Conservation (phyloP, 306 rosid genomes). For the barrel medic (Medicago truncatula) region MtrunA17r5.0-ANR NC_053043.1:10714501-10715000, state of each 20-base stretch:
- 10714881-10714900: neutral
- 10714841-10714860: neutral
- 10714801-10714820: constrained; percentile 43
- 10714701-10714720: too few relatives aligned
- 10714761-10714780: constrained; percentile 38
- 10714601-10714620: too few relatives aligned
- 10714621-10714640: too few relatives aligned
- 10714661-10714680: too few relatives aligned
- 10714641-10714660: too few relatives aligned
- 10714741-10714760: constrained; percentile 24
- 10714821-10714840: constrained; percentile 50
- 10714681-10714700: neutral
- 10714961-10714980: constrained; percentile 21
- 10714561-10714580: too few relatives aligned
- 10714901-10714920: neutral
- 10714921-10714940: too few relatives aligned
- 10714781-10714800: constrained; percentile 38
- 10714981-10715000: constrained; percentile 2
- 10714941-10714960: neutral
- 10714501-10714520: too few relatives aligned
- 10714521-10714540: too few relatives aligned
- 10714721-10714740: constrained; percentile 37
- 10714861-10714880: neutral
- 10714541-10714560: too few relatives aligned
- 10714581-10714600: too few relatives aligned